These are phyloP conservation scores for Urostyla sp. DNA, from an alignment of 73 alveolate genomes.

Conservation along the genomic window DNA sequence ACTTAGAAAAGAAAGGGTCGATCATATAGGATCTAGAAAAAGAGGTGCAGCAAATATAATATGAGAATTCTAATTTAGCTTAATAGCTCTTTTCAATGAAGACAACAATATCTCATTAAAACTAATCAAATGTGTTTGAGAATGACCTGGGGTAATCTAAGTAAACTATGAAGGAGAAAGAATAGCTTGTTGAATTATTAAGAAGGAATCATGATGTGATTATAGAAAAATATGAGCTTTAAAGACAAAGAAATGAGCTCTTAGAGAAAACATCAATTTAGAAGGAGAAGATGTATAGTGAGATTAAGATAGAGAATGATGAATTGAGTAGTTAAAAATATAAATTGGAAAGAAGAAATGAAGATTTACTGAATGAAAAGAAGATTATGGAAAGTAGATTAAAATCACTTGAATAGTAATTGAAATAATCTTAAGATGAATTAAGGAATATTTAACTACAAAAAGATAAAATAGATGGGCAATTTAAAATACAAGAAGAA, in stretches of 20 bases:
- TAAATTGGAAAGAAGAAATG: constrained; percentile 28
- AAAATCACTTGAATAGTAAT: constrained; percentile 2
- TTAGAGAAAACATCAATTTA: constrained; percentile 55
- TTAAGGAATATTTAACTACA: background rate
- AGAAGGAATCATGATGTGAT: constrained; percentile 64
- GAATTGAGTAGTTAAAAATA: constrained; percentile 37
- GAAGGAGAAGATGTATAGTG: constrained; percentile 66
- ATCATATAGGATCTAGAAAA: constrained; percentile 28
- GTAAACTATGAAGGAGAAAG: constrained; percentile 44
- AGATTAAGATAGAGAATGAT: constrained; percentile 55
- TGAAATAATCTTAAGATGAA: constrained; percentile 35
- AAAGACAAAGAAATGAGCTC: constrained; percentile 50
- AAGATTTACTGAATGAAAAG: constrained; percentile 34
- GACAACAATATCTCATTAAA: background rate
- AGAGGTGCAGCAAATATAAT: constrained; percentile 42
- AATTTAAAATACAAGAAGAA: constrained; percentile 15
- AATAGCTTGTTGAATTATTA: constrained; percentile 48
- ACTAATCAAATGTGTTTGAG: background rate
- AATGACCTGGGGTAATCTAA: background rate
- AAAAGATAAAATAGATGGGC: constrained; percentile 19
- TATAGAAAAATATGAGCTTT: constrained; percentile 57
- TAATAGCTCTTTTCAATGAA: constrained; percentile 17
- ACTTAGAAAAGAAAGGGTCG: constrained; percentile 28
- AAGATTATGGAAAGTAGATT: constrained; percentile 47
- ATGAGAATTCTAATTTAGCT: constrained; percentile 49